A percentile compares a stretch with the other conserved stretches of the same genome.
Evolutionary conservation across 2,329 filamentous ascomycete species (phyloP).

Genomic region (Fusarium sp.): DNA sequence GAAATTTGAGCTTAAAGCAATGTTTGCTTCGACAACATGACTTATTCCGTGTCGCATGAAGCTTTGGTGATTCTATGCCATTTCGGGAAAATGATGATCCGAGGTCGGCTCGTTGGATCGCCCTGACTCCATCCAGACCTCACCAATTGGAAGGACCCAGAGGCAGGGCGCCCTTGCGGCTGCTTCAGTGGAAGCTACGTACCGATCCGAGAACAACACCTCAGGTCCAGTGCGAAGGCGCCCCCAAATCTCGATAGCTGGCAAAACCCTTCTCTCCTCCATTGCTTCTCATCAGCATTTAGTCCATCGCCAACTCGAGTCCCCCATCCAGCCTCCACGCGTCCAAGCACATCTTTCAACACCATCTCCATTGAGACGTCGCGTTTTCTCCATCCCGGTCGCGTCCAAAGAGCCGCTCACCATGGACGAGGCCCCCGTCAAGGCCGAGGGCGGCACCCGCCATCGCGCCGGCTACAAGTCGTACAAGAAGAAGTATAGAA

Average conservation of each 20-base stretch:
- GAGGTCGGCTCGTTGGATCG: not conserved
- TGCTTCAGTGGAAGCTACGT: slow-evolving; percentile 18
- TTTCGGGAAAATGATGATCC: not conserved
- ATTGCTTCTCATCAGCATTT: slow-evolving; percentile 23
- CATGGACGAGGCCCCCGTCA: slow-evolving; percentile 53
- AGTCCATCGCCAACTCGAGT: slow-evolving; percentile 28
- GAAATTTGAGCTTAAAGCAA: not conserved
- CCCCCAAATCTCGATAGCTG: slow-evolving; percentile 24
- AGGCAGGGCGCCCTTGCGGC: not conserved
- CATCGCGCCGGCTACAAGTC: slow-evolving; percentile 70
- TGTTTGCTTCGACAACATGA: not conserved
- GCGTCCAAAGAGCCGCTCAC: slow-evolving; percentile 21
- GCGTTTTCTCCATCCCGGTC: slow-evolving; percentile 20
- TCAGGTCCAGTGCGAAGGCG: slow-evolving; percentile 20
- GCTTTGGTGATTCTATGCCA: not conserved
- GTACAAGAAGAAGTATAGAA: slow-evolving; percentile 94
- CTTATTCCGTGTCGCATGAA: not conserved
- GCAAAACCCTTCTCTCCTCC: slow-evolving; percentile 21
- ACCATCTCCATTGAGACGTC: slow-evolving; percentile 5
- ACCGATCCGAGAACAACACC: slow-evolving; percentile 37
- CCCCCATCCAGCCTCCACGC: slow-evolving; percentile 19
- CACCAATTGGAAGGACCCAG: slow-evolving; percentile 1
- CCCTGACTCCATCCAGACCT: slow-evolving; percentile 1
- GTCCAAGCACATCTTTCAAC: not conserved
- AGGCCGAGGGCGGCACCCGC: slow-evolving; percentile 58